Evolutionary conservation across 495 filamentous ascomycete genomes (phyloP), one percentile per base, ranked within the genome.

Genomic region (Penicillium goetzii): DNA sequence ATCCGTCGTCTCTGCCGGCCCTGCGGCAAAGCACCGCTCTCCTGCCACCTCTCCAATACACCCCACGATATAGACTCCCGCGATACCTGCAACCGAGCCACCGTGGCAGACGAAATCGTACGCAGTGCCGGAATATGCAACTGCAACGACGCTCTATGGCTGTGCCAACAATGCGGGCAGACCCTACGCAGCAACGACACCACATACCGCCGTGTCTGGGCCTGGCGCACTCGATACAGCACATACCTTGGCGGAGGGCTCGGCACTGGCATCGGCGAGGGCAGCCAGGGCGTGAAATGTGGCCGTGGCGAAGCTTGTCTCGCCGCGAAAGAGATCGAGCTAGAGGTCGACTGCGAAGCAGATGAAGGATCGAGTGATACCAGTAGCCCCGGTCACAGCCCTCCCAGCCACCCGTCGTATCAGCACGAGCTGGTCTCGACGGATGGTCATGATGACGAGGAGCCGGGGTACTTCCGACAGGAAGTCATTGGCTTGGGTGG

Each of bases 401-500:
- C 68, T 14, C 19, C 49, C 3, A 32, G 45, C 7, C 65, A 64
- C 50, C 40, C 62, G 12, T 65, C 67, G 8, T 34, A 67, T 55
- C 61, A 64, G n/a, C 50, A 64, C 21, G 65, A 69, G 8, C 40
- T 34, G 11, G 26, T 68, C 3, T 66, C 70, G 15, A 63, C 64
- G 0, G 72, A 75, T 62, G 71, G 67, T 21, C 71, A 73, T 59
- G 69, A 72, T 32, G 80, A 81, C 59, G 80, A 83, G 66, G 75
- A 78, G 32, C 81, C 84, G 4, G 92, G 92, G 19, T 96, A 96
- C 71, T 84, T 85, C 64, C 80, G 87, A 30, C 91, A 94, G 71
- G 93, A 97, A 74, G 87, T 96, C 64, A 91, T 95, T 68, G 93
- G 92, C 4, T 86, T 97, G 34, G 92, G 93, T 15, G 93, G 93